A percentile compares a stretch with the other conserved stretches of the same genome.
phyloP scores from a whole-genome alignment of 495 filamentous ascomycete species.

The Podospora pseudocomata region DNA sequence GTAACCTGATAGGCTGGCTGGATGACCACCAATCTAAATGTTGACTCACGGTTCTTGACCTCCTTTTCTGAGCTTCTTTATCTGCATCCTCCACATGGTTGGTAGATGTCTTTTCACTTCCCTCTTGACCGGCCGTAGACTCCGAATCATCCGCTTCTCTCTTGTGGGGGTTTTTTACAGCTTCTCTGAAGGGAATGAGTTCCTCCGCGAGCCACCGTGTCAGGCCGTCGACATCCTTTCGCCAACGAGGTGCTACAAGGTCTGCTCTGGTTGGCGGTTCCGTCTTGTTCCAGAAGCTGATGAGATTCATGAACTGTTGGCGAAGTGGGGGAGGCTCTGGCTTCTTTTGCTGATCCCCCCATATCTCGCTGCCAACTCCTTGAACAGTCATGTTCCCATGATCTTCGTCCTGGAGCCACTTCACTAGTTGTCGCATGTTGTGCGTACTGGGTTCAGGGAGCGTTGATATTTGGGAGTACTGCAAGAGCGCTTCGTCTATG shows the following conservation, averaged over 20 bases:
- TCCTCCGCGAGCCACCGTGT: conserved; percentile 20
- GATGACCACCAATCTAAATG: not conserved
- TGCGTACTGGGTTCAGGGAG: conserved; percentile 14
- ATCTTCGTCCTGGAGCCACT: conserved; percentile 4
- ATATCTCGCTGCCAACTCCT: not conserved
- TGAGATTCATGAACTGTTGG: no score
- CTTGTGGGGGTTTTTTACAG: not conserved
- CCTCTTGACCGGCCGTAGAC: no score
- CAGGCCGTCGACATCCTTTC: conserved; percentile 13
- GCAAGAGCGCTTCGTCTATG: conserved; percentile 21
- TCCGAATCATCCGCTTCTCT: not conserved
- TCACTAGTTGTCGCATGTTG: conserved; percentile 14
- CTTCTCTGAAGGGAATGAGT: conserved; percentile 6
- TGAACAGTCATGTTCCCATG: not conserved
- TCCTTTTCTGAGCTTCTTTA: not conserved
- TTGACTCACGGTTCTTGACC: not conserved
- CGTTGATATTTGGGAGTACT: conserved; percentile 15
- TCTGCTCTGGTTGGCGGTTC: not conserved
- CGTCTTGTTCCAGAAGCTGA: not conserved
- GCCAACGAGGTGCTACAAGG: conserved; percentile 5
- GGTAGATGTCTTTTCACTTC: not conserved
- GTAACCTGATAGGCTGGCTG: no score
- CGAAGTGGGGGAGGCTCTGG: no score
- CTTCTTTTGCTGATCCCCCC: not conserved
- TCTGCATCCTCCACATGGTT: not conserved